Percentiles rank a stretch among this genome's conserved stretches.
These are phyloP conservation scores for Podaxis carcinomalis DNA, from an alignment of 768 basidiomycete genomes.

Conservation along the genomic window DNA sequence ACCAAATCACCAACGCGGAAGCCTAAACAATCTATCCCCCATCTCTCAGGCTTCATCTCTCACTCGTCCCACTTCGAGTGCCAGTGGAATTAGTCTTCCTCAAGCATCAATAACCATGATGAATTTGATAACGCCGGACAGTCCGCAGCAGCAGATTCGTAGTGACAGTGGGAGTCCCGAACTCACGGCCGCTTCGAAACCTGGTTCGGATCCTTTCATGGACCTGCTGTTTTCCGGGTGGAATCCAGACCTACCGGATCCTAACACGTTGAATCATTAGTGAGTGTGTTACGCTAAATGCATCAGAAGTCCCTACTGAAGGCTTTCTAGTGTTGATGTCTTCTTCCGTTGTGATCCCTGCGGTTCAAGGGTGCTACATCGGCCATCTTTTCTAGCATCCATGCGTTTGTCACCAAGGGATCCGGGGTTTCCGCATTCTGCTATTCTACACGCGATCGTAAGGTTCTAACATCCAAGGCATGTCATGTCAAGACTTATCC, in stretches of 20 bases:
- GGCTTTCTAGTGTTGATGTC: slow-evolving; percentile 60
- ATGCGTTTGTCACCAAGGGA: slow-evolving; percentile 79
- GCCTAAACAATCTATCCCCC: slow-evolving; percentile 17
- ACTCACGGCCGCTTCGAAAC: slow-evolving; percentile 32
- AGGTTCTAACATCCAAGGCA: slow-evolving; percentile 18
- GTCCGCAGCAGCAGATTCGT: slow-evolving; percentile 34
- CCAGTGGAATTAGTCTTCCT: slow-evolving; percentile 37
- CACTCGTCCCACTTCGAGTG: slow-evolving; percentile 23
- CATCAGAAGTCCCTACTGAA: slow-evolving; percentile 4
- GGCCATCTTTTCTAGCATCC: slow-evolving; percentile 73
- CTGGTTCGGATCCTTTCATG: slow-evolving; percentile 49
- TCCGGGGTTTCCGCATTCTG: slow-evolving; percentile 82
- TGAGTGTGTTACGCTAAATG: slow-evolving; percentile 31
- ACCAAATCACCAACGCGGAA: slow-evolving; percentile 21
- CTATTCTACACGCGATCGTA: slow-evolving; percentile 89
- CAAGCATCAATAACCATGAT: slow-evolving; percentile 41
- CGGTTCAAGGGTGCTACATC: slow-evolving; percentile 79
- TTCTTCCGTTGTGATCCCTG: slow-evolving; percentile 91
- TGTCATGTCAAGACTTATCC: slow-evolving; percentile 15
- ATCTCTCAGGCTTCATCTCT: slow-evolving; percentile 16
- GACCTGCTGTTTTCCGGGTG: slow-evolving; percentile 74
- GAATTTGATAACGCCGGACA: slow-evolving; percentile 34
- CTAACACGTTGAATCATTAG: slow-evolving; percentile 70
- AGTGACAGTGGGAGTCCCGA: slow-evolving; percentile 52
- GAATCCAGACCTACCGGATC: slow-evolving; percentile 84